phyloP scores from a whole-genome alignment of 2,329 filamentous ascomycete genomes.

The Penicillium sp. region DNA sequence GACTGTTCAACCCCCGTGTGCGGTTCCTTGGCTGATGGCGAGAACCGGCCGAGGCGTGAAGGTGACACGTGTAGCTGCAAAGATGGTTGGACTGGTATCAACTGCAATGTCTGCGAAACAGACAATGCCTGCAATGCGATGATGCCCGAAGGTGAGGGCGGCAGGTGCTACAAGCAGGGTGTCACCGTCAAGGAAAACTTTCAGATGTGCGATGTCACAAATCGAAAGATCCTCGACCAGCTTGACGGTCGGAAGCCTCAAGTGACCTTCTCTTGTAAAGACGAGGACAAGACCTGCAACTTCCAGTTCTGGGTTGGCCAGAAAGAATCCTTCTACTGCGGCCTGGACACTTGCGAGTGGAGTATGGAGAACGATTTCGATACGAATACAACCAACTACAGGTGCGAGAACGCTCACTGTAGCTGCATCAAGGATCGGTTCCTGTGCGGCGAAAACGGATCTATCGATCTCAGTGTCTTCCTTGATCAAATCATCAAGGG shows the following conservation, averaged over 20 bases:
- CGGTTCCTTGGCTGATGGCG: constrained; percentile 80
- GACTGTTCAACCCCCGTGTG: constrained; percentile 92
- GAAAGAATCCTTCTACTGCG: constrained; percentile 94
- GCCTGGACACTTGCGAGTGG: constrained; percentile 77
- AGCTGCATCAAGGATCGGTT: constrained; percentile 87
- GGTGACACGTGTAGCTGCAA: constrained; percentile 78
- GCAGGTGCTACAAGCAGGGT: constrained; percentile 89
- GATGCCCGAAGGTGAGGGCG: constrained; percentile 79
- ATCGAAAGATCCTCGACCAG: constrained; percentile 86
- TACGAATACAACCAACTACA: constrained; percentile 80
- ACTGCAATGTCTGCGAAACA: constrained; percentile 92
- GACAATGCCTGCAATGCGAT: constrained; percentile 83
- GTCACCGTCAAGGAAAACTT: constrained; percentile 92
- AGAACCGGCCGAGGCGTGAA: constrained; percentile 73
- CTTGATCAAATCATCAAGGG: constrained; percentile 79
- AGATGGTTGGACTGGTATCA: constrained; percentile 93
- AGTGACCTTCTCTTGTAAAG: constrained; percentile 90
- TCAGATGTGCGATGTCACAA: constrained; percentile 97
- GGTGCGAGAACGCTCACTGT: constrained; percentile 82
- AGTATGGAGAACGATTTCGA: constrained; percentile 66
- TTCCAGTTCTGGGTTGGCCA: constrained; percentile 99
- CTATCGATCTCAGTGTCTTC: constrained; percentile 90
- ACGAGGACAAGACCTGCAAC: constrained; percentile 74
- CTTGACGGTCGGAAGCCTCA: constrained; percentile 84
- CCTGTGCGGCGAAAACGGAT: constrained; percentile 89